phyloP scores from a whole-genome alignment of 1,139 yeast species.

The Spathaspora sp. region DNA sequence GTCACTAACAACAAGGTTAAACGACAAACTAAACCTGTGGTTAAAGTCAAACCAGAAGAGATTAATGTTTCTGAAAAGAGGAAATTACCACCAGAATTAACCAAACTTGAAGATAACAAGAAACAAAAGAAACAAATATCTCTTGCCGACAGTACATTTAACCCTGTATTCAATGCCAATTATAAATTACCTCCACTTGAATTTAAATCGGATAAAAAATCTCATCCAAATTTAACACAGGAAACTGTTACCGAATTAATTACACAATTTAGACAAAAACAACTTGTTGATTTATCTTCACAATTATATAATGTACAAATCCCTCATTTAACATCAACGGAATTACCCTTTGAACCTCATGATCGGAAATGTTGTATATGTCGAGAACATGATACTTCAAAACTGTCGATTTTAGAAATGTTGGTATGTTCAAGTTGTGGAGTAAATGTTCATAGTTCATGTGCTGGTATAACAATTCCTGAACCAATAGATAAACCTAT shows the following conservation, averaged over 20 bases:
- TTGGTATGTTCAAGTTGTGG: constrained; percentile 70
- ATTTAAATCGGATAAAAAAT: constrained; percentile 13
- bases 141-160: constrained; percentile 13
- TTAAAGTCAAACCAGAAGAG: background rate
- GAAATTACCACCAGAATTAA: constrained; percentile 3
- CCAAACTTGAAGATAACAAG: constrained; percentile 1
- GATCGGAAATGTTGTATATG: constrained; percentile 58
- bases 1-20: background rate
- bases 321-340: constrained; percentile 12
- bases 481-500: constrained; percentile 24
- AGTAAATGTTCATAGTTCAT: constrained; percentile 64
- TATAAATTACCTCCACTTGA: constrained; percentile 17
- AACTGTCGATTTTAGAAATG: constrained; percentile 26
- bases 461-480: constrained; percentile 56
- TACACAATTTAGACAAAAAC: constrained; percentile 18
- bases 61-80: constrained; percentile 6
- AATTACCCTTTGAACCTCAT: constrained; percentile 12
- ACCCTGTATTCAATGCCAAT: constrained; percentile 19
- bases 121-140: constrained; percentile 1
- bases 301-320: constrained; percentile 6
- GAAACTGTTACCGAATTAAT: constrained; percentile 11
- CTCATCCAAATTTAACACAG: constrained; percentile 11
- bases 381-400: constrained; percentile 34
- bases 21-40: background rate
- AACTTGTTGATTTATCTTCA: constrained; percentile 15